Evolutionary conservation across 75 land plant genomes (phyloP).

Genomic region (Picea glauca): DNA sequence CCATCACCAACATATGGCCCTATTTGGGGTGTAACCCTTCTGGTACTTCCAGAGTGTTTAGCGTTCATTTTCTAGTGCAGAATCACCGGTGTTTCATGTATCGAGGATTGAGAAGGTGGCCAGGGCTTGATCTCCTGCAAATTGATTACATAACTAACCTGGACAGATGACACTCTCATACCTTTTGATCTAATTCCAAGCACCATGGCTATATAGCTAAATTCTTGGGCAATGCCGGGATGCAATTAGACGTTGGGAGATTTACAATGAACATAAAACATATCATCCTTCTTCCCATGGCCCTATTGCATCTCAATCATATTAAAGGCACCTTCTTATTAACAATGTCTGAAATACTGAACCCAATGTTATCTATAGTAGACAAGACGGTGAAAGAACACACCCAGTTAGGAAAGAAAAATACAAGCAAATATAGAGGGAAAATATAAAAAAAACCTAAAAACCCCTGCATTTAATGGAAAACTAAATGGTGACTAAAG

Average conservation of each 20-base stretch:
- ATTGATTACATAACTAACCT: slow-evolving; percentile 49
- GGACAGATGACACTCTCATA: slow-evolving; percentile 41
- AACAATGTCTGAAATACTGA: background rate
- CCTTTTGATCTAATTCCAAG: slow-evolving; percentile 59
- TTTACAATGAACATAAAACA: background rate
- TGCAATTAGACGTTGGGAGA: background rate
- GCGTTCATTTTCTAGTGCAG: slow-evolving; percentile 77
- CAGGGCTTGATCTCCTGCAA: slow-evolving; percentile 81
- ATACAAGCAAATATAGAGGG: background rate
- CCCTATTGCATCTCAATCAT: slow-evolving; percentile 2
- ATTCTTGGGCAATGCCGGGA: background rate
- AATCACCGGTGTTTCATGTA: slow-evolving; percentile 39
- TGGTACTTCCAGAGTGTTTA: slow-evolving; percentile 54
- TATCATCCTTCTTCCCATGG: background rate
- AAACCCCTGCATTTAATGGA: background rate
- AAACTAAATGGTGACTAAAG: background rate
- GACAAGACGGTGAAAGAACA: background rate
- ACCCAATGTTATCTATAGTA: background rate
- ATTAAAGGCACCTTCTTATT: background rate
- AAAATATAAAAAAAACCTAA: background rate
- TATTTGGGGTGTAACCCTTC: slow-evolving; percentile 36
- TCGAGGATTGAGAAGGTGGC: slow-evolving; percentile 76
- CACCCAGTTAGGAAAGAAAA: background rate
- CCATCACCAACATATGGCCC: slow-evolving; percentile 54
- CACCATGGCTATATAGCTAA: slow-evolving; percentile 38